Conservation (phyloP, 2,329 filamentous ascomycete genomes). For the Metarhizium humberi region DNA sequence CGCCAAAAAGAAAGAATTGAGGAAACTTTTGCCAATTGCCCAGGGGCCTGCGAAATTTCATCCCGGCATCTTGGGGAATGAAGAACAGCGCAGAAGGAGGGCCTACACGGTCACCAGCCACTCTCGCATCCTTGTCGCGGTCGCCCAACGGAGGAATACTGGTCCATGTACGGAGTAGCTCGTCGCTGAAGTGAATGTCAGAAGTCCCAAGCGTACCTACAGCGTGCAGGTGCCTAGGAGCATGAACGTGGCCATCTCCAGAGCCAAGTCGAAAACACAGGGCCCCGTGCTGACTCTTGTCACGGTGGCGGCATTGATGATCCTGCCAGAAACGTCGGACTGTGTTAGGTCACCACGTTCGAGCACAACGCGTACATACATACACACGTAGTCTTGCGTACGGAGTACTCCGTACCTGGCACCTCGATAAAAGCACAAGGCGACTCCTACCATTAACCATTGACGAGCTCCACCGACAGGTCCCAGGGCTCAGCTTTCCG, state of each 20-base stretch:
- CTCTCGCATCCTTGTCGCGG: slow-evolving; percentile 4
- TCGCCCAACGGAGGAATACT: not conserved
- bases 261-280: not conserved
- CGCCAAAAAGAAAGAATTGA: slow-evolving; percentile 4
- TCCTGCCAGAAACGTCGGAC: not conserved
- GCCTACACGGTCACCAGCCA: not conserved
- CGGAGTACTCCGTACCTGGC: too few relatives aligned
- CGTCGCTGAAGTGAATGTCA: not conserved
- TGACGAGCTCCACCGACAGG: not conserved
- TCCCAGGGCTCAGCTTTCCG: not conserved
- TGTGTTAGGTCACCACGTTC: too few relatives aligned
- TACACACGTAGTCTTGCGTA: too few relatives aligned
- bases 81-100: too few relatives aligned
- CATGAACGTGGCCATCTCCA: too few relatives aligned
- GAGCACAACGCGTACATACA: not conserved
- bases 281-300: not conserved
- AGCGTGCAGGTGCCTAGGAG: not conserved
- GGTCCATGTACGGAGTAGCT: not conserved
- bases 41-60: slow-evolving; percentile 8
- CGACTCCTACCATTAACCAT: too few relatives aligned
- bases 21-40: slow-evolving; percentile 4
- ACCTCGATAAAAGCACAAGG: too few relatives aligned
- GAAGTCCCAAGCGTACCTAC: not conserved
- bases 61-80: slow-evolving; percentile 5
- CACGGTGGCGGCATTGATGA: not conserved